Conservation (phyloP, 129 eudicot genomes). For the Gnaphalium uliginosum region DNA sequence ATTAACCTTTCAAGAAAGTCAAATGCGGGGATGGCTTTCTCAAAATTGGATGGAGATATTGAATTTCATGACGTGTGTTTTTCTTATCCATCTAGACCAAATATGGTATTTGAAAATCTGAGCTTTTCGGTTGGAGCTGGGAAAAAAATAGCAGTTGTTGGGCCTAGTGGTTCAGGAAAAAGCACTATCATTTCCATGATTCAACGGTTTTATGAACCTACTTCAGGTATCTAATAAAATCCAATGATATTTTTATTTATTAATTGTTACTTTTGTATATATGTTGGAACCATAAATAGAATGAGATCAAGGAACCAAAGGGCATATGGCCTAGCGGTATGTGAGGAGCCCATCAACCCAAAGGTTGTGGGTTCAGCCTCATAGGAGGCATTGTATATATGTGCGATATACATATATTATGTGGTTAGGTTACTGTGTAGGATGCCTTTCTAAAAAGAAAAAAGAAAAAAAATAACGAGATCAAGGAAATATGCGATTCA, state of each 20-base stretch:
- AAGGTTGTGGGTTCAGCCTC: too few relatives aligned
- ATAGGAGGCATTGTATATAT: too few relatives aligned
- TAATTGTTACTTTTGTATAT: too few relatives aligned
- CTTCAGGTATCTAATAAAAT: constrained; percentile 50
- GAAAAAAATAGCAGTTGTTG: constrained; percentile 60
- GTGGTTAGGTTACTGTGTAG: too few relatives aligned
- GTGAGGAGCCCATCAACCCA: too few relatives aligned
- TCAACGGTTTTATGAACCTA: constrained; percentile 67
- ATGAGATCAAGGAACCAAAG: too few relatives aligned
- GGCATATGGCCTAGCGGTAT: too few relatives aligned
- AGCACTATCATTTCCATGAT: constrained; percentile 71
- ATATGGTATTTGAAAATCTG: constrained; percentile 56
- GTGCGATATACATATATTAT: too few relatives aligned
- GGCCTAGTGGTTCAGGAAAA: constrained; percentile 88
- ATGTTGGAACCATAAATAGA: too few relatives aligned
- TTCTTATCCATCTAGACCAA: constrained; percentile 68
- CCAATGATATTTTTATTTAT: background rate
- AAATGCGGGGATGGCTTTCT: constrained; percentile 45
- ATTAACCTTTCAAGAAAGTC: constrained; percentile 30
- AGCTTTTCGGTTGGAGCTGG: constrained; percentile 61
- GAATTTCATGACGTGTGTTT: constrained; percentile 57
- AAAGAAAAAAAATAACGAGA: too few relatives aligned
- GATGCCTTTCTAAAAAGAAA: too few relatives aligned
- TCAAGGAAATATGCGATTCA: too few relatives aligned
- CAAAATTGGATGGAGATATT: constrained; percentile 52